A percentile compares a stretch with the other conserved stretches of the same genome.
Evolutionary conservation across 1,284 basidiomycete genomes (phyloP).

Genomic region (Irpex sp.): DNA sequence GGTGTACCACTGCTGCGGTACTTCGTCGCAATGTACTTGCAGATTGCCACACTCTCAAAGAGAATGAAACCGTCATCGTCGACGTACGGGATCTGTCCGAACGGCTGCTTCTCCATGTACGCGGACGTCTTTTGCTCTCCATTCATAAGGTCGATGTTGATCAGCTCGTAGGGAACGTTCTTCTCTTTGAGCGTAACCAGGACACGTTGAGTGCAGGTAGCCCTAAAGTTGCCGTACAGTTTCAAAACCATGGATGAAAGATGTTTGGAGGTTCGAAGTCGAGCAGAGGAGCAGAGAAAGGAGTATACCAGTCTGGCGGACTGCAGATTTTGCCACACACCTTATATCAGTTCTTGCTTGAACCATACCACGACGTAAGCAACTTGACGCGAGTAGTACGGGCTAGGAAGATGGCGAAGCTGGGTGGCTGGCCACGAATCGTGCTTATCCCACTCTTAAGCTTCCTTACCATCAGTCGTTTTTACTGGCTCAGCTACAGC

Average conservation of each 20-base stretch:
- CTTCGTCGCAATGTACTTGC: conserved; percentile 37
- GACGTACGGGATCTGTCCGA: conserved; percentile 62
- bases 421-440: no score
- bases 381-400: no score
- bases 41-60: conserved; percentile 50
- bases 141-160: conserved; percentile 35
- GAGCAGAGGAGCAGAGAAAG: no score
- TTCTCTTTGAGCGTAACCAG: conserved; percentile 44
- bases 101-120: conserved; percentile 50
- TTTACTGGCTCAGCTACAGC: no score
- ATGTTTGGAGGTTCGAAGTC: no score
- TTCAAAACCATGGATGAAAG: conserved; percentile 26
- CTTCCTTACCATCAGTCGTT: no score
- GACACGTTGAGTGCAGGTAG: conserved; percentile 44
- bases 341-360: no score
- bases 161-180: conserved; percentile 45
- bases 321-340: no score
- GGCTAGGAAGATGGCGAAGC: no score
- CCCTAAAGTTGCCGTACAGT: conserved; percentile 39
- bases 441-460: no score
- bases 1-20: not conserved
- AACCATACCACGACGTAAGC: no score
- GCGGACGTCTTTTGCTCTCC: conserved; percentile 42
- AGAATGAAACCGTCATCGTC: conserved; percentile 45
- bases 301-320: no score